Evolutionary conservation across 2,329 filamentous ascomycete genomes (phyloP), one percentile per base, ranked within the genome.

Genomic region (Phialocephala subalpina): DNA sequence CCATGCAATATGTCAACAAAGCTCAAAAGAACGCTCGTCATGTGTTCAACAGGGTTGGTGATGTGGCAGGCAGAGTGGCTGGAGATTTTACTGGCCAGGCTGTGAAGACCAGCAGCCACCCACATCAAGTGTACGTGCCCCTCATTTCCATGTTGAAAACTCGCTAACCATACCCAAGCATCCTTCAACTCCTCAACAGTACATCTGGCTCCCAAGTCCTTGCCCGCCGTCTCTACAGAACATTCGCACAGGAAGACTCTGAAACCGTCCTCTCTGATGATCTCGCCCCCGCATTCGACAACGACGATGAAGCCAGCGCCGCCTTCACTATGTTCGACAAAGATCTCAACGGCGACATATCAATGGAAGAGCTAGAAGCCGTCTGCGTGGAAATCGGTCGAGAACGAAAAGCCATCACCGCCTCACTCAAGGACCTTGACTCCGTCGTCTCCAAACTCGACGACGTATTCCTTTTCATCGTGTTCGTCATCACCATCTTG

Each of bases 271-370:
- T 88, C 22, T 84, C 90, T 0, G 92, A 94, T 9, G 94, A 97
- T 74, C 80, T 98, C 62, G 90, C 89, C 68, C 82, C 86, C 12
- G 94, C 92, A 0, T 97, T 97, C 73, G 86, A 91, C 11, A 92
- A 90, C 27, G 86, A 90, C 20, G 94, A 97, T 16, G 95, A 97
- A 76, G 93, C 94, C 0, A 91, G 96, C 62, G 92, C 92, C 2
- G 94, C 94, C 0, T 97, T 98, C 74, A 84, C 85, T 72, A 94
- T 97, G 83, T 97, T 97, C 72, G 95, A 98, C 80, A 97, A 96
- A 76, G 95, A 98, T 74, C 88, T 97, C 82, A 98, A 98, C 70
- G 95, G 94, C 3, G 95, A 98, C 74, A 97, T 97, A 58, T 97
- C 92, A 0, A 94, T 97, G 87, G 93, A 97, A 74, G 95, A 97